Percentiles rank a stretch among this genome's conserved stretches.
Evolutionary conservation across 2,329 filamentous ascomycete genomes (phyloP).

Genomic region (Talaromyces sp.): DNA sequence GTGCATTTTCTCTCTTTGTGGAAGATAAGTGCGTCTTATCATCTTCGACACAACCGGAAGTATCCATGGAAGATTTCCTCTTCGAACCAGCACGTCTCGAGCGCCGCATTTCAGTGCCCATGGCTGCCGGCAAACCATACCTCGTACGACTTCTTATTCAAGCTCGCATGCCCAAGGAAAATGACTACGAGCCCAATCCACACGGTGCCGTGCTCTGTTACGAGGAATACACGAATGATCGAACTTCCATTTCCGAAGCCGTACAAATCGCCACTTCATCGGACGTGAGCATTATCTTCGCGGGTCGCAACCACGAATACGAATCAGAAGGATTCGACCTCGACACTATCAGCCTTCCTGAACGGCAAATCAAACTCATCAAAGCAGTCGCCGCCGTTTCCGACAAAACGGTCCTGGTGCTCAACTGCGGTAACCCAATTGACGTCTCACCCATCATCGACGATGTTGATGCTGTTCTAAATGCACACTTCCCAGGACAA

Average conservation of each 20-base stretch:
- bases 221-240: constrained; percentile 16
- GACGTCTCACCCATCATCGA: constrained; percentile 48
- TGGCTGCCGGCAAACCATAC: constrained; percentile 18
- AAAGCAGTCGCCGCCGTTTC: constrained; percentile 22
- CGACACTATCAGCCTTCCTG: constrained; percentile 37
- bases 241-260: constrained; percentile 46
- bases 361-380: constrained; percentile 23
- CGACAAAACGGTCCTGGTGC: constrained; percentile 20
- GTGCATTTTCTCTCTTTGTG: neutral
- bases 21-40: neutral
- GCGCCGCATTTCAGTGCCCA: constrained; percentile 11
- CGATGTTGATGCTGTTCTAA: constrained; percentile 58
- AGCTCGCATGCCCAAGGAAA: constrained; percentile 17
- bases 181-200: constrained; percentile 20
- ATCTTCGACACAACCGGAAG: neutral
- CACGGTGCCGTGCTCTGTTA: constrained; percentile 12
- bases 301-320: constrained; percentile 57
- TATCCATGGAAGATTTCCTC: constrained; percentile 25
- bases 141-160: constrained; percentile 14
- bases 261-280: constrained; percentile 65
- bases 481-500: constrained; percentile 82
- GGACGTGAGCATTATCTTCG: constrained; percentile 36
- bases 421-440: constrained; percentile 25
- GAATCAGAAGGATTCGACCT: constrained; percentile 71
- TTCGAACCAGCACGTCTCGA: constrained; percentile 23